A percentile compares a stretch with the other conserved stretches of the same genome.
Conservation (phyloP, 345 rosid species). For the Carallia pectinifolia region DNA sequence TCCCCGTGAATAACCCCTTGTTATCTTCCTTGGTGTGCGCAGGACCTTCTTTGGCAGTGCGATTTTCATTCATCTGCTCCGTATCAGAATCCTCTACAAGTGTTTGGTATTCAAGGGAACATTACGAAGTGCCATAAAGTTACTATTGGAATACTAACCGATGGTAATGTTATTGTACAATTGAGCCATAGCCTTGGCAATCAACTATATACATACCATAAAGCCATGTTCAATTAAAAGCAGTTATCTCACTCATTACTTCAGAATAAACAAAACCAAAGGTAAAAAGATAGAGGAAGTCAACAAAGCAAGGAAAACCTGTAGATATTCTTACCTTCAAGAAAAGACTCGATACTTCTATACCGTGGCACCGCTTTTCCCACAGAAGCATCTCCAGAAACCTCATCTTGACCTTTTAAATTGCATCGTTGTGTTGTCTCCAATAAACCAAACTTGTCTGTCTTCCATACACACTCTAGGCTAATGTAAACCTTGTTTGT, state of each 20-base stretch:
- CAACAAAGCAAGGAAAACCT: background rate
- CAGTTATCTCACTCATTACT: background rate
- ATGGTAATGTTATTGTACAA: too few relatives aligned
- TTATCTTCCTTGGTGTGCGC: slow-evolving; percentile 1
- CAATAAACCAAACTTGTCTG: slow-evolving; percentile 56
- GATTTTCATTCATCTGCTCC: slow-evolving; percentile 19
- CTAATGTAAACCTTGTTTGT: slow-evolving; percentile 41
- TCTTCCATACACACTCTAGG: slow-evolving; percentile 62
- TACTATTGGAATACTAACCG: background rate
- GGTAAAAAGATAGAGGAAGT: background rate
- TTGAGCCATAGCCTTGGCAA: background rate
- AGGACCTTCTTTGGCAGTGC: slow-evolving; percentile 21
- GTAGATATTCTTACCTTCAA: slow-evolving; percentile 49
- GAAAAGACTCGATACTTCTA: slow-evolving; percentile 44
- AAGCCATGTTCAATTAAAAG: background rate
- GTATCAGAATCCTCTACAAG: slow-evolving; percentile 23
- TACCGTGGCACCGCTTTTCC: slow-evolving; percentile 43
- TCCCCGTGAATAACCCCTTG: slow-evolving; percentile 12
- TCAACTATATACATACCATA: background rate
- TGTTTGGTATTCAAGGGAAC: background rate
- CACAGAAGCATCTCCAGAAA: slow-evolving; percentile 24
- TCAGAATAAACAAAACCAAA: background rate
- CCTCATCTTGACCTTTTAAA: slow-evolving; percentile 26
- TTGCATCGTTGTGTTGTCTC: slow-evolving; percentile 46
- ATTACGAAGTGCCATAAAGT: background rate